Evolutionary conservation across 192 early-diverging fungal species (phyloP).

Genomic region (Globomyces pollinis-pini): DNA sequence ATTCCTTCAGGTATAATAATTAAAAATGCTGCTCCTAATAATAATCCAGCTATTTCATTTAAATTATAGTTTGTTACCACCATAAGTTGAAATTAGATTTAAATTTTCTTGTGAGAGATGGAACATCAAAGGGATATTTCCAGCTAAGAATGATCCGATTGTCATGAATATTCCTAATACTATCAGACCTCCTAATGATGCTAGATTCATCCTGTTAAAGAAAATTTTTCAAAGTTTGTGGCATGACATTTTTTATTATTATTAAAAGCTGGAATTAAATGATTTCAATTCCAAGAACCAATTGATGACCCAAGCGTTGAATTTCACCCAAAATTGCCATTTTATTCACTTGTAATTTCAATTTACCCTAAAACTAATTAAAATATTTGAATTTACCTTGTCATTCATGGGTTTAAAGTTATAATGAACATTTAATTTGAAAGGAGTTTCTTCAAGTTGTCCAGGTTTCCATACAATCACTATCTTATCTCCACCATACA

Average conservation of each 20-base stretch:
- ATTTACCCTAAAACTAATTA: slow-evolving; percentile 22
- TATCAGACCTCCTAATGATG: slow-evolving; percentile 42
- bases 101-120: slow-evolving; percentile 67
- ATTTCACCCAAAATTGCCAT: slow-evolving; percentile 59
- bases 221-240: too few relatives aligned
- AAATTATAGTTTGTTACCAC: too few relatives aligned
- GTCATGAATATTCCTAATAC: slow-evolving; percentile 71
- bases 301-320: slow-evolving; percentile 55
- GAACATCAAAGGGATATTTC: slow-evolving; percentile 76
- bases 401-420: slow-evolving; percentile 39
- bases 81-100: slow-evolving; percentile 69
- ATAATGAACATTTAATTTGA: slow-evolving; percentile 58
- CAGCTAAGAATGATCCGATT: slow-evolving; percentile 76
- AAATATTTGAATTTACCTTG: not conserved
- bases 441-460: slow-evolving; percentile 19
- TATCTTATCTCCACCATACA: slow-evolving; percentile 64
- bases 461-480: slow-evolving; percentile 63
- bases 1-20: slow-evolving; percentile 95
- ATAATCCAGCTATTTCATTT: slow-evolving; percentile 77
- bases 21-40: slow-evolving; percentile 85
- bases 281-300: slow-evolving; percentile 24
- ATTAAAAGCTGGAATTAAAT: too few relatives aligned
- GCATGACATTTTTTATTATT: too few relatives aligned
- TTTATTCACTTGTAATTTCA: slow-evolving; percentile 47
- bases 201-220: slow-evolving; percentile 12